Evolutionary conservation across 2,329 filamentous ascomycete genomes (phyloP).

Genomic region (Stachybotrys elegans): DNA sequence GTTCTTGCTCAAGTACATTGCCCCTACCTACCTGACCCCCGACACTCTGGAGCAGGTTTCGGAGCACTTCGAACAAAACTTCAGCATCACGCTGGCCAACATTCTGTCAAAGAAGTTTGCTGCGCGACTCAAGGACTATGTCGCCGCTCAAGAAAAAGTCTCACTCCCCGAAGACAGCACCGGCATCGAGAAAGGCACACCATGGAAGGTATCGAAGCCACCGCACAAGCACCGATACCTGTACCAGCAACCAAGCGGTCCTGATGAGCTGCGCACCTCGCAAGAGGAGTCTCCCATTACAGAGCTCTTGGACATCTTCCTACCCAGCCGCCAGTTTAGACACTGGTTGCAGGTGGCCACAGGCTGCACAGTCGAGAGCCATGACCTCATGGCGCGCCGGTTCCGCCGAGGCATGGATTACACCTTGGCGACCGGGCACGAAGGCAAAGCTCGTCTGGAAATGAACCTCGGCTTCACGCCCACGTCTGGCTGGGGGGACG

Average conservation of each 20-base stretch:
- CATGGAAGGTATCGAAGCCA: constrained; percentile 75
- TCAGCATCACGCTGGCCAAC: constrained; percentile 73
- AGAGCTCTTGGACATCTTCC: constrained; percentile 73
- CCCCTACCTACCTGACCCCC: constrained; percentile 85
- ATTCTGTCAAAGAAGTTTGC: constrained; percentile 79
- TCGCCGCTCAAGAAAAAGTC: constrained; percentile 59
- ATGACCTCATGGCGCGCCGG: constrained; percentile 75
- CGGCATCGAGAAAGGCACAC: constrained; percentile 52
- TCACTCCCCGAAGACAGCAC: constrained; percentile 39
- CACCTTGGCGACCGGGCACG: constrained; percentile 83
- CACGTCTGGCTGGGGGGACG: constrained; percentile 76
- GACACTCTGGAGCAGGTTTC: constrained; percentile 81
- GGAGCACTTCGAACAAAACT: constrained; percentile 76
- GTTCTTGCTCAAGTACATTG: constrained; percentile 85
- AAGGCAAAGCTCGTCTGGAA: constrained; percentile 73
- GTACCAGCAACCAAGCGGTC: constrained; percentile 60
- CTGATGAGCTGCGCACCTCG: constrained; percentile 27
- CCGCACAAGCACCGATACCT: constrained; percentile 95
- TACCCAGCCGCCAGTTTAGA: constrained; percentile 81
- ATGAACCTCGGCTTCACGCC: constrained; percentile 85
- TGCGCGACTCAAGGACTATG: constrained; percentile 61
- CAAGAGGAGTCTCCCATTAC: constrained; percentile 56
- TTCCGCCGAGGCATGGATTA: constrained; percentile 89
- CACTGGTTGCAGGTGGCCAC: constrained; percentile 88
- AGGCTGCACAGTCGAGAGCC: constrained; percentile 64